These are phyloP conservation scores for Amphibolis antarctica DNA, from an alignment of 106 monocot species.

Conservation along the genomic window DNA sequence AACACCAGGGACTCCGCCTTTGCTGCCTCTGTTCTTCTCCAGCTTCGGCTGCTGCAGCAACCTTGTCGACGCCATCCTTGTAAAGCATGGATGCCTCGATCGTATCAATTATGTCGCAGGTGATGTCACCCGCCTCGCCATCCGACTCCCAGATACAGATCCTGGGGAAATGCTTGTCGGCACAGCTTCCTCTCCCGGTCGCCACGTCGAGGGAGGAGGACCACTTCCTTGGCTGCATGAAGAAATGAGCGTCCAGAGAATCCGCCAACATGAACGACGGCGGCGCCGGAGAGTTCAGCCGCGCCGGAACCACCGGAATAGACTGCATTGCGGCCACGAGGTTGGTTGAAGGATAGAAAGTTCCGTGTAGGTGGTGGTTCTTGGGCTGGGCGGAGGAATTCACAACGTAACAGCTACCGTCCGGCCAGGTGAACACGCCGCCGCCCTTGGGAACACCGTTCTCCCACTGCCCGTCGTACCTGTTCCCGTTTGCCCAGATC, in stretches of 20 bases:
- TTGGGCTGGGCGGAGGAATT: not conserved
- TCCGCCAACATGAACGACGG: not conserved
- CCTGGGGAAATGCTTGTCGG: constrained; percentile 29
- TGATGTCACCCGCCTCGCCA: constrained; percentile 50
- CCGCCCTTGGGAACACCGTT: constrained; percentile 31
- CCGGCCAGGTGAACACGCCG: constrained; percentile 36
- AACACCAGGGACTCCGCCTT: constrained; percentile 14
- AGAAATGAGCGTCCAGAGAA: not conserved
- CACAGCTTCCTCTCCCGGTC: constrained; percentile 4
- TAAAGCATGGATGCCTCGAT: constrained; percentile 38
- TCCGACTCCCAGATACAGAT: constrained; percentile 58
- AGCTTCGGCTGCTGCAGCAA: not conserved
- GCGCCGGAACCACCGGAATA: not conserved
- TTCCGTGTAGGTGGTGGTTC: constrained; percentile 6
- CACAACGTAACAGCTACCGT: constrained; percentile 30
- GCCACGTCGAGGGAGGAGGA: constrained; percentile 12
- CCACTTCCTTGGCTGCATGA: constrained; percentile 11
- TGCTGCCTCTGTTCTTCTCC: not conserved
- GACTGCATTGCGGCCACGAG: not conserved
- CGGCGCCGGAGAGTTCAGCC: not conserved
- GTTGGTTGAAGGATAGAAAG: constrained; percentile 13
- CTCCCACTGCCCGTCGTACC: constrained; percentile 56
- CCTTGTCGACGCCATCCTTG: constrained; percentile 4
- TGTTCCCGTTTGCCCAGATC: constrained; percentile 39
- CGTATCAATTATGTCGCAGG: constrained; percentile 46